phyloP scores from a whole-genome alignment of 2,329 filamentous ascomycete species.

The Fusarium neocosmosporiellum region DNA sequence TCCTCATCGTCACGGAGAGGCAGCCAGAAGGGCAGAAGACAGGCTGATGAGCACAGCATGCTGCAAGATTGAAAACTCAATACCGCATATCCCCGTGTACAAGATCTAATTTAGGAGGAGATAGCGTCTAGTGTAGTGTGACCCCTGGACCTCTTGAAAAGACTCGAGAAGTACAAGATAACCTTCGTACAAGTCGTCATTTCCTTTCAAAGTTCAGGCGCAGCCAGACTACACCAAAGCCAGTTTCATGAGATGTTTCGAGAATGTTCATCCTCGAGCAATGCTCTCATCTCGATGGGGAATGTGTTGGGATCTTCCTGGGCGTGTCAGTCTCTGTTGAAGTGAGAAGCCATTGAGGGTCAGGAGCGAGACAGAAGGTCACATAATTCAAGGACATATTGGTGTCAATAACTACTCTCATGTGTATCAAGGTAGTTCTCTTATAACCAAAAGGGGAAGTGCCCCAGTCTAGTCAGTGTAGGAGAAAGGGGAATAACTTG shows the following conservation, averaged over 20 bases:
- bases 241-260: neutral
- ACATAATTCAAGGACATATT: neutral
- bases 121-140: neutral
- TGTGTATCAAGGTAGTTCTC: neutral
- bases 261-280: neutral
- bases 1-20: neutral
- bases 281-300: neutral
- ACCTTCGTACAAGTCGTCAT: neutral
- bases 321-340: neutral
- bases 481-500: neutral
- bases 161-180: neutral
- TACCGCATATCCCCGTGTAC: neutral
- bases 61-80: neutral
- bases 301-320: too few relatives aligned
- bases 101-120: neutral
- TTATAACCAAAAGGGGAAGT: neutral
- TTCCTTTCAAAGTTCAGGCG: neutral
- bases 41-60: neutral
- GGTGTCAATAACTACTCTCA: neutral
- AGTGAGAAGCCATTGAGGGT: neutral
- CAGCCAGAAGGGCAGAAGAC: neutral
- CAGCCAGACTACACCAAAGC: neutral
- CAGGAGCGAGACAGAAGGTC: neutral
- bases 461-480: neutral
- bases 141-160: neutral